Evolutionary conservation across 768 basidiomycete species (phyloP).

Genomic region (Mycena kentingensis): DNA sequence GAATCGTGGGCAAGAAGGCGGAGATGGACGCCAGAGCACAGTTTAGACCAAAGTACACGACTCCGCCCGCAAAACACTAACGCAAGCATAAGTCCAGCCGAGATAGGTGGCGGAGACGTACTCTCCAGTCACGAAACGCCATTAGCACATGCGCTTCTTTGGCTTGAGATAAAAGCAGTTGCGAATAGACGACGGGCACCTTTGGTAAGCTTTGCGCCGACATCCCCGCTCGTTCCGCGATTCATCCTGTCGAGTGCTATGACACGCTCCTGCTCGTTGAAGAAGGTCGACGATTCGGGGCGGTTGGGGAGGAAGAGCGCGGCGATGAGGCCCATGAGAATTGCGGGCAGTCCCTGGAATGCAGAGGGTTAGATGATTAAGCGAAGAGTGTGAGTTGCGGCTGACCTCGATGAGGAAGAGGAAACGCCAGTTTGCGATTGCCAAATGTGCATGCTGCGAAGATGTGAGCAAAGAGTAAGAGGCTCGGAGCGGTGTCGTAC

Average conservation of each 20-base stretch:
- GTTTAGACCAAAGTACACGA: conserved; percentile 79
- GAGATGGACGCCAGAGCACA: conserved; percentile 77
- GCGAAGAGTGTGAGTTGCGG: not conserved
- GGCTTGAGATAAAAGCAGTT: not conserved
- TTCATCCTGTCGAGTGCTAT: conserved; percentile 71
- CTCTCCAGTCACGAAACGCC: conserved; percentile 75
- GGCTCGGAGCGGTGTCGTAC: not conserved
- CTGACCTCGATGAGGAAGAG: conserved; percentile 74
- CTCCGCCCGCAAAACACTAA: conserved; percentile 65
- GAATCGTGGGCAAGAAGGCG: conserved; percentile 83
- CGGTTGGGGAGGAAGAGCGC: conserved; percentile 51
- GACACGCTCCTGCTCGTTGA: conserved; percentile 49
- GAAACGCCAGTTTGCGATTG: conserved; percentile 58
- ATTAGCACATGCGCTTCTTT: conserved; percentile 56
- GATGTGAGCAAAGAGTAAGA: not conserved
- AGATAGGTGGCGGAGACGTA: conserved; percentile 31
- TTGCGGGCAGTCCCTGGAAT: conserved; percentile 62
- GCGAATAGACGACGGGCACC: conserved; percentile 33
- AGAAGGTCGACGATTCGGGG: conserved; percentile 54
- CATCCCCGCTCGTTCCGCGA: conserved; percentile 65
- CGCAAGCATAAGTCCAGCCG: not conserved
- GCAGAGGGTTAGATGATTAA: not conserved
- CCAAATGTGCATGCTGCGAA: conserved; percentile 48
- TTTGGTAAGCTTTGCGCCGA: conserved; percentile 64
- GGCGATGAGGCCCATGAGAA: conserved; percentile 61